Conservation (phyloP, 495 filamentous ascomycete genomes). For the Hapsidospora chrysogenum region DNA sequence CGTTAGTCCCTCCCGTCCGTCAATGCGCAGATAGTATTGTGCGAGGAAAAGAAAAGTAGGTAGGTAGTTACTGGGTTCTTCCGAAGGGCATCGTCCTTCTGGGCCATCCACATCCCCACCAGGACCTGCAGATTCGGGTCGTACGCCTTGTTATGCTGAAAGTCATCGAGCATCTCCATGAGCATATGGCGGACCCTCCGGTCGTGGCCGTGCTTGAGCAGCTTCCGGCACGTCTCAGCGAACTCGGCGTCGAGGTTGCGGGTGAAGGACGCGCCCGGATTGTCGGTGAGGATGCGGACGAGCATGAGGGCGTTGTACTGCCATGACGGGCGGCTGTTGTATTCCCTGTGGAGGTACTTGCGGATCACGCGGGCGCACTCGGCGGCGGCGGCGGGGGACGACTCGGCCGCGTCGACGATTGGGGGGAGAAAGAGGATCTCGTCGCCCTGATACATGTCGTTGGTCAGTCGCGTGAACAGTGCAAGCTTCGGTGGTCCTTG, state of each 20-base stretch:
- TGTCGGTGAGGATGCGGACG: constrained; percentile 78
- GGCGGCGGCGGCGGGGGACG: constrained; percentile 66
- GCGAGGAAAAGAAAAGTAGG: not conserved
- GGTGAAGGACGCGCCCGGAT: constrained; percentile 80
- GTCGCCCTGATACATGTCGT: constrained; percentile 37
- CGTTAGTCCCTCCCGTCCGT: too few relatives aligned
- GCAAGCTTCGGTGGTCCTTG: too few relatives aligned
- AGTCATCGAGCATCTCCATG: constrained; percentile 63
- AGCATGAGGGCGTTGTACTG: constrained; percentile 98
- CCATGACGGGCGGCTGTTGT: constrained; percentile 38
- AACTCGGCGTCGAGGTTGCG: constrained; percentile 75
- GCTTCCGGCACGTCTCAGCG: constrained; percentile 52
- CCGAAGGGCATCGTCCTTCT: constrained; percentile 47
- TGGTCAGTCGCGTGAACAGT: not conserved
- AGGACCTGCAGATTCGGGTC: constrained; percentile 56
- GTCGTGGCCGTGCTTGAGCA: constrained; percentile 57
- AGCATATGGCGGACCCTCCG: constrained; percentile 67
- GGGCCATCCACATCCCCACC: constrained; percentile 76
- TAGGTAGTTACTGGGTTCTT: constrained; percentile 17
- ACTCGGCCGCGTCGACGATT: constrained; percentile 91
- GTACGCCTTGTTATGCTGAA: constrained; percentile 47
- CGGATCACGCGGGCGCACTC: constrained; percentile 63
- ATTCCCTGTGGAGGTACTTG: constrained; percentile 60
- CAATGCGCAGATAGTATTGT: too few relatives aligned
- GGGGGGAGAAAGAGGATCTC: constrained; percentile 87